Conservation (phyloP, 148 eudicot species). For the Heliosperma pusillum region DNA sequence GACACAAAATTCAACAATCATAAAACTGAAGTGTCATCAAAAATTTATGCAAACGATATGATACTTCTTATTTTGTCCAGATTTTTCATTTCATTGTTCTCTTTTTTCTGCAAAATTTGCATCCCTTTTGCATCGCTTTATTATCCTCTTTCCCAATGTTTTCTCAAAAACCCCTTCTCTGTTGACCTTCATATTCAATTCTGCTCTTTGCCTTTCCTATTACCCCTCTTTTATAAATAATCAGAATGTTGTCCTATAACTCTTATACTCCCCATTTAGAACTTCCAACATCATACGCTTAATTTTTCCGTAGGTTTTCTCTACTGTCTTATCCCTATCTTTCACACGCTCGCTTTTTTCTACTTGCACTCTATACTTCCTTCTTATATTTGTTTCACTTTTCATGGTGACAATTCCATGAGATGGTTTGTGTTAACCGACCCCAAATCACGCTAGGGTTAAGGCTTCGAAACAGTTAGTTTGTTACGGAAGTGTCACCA, state of each 20-base stretch:
- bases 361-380: background rate
- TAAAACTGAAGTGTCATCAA: background rate
- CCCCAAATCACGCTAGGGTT: background rate
- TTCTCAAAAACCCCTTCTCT: background rate
- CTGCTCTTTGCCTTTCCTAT: background rate
- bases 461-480: background rate
- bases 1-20: slow-evolving; percentile 8
- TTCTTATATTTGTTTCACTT: background rate
- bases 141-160: background rate
- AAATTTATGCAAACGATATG: background rate
- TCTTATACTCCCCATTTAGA: background rate
- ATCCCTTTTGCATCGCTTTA: background rate
- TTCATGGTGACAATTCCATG: background rate
- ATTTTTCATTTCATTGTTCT: background rate
- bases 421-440: background rate
- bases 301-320: background rate
- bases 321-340: background rate
- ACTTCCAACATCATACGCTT: background rate
- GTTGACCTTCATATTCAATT: background rate
- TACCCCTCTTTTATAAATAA: background rate
- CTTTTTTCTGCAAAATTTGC: background rate
- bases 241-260: background rate
- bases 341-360: background rate
- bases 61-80: background rate
- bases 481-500: background rate